phyloP scores from a whole-genome alignment of 2,329 filamentous ascomycete genomes.

The Calonectria pteridis region DNA sequence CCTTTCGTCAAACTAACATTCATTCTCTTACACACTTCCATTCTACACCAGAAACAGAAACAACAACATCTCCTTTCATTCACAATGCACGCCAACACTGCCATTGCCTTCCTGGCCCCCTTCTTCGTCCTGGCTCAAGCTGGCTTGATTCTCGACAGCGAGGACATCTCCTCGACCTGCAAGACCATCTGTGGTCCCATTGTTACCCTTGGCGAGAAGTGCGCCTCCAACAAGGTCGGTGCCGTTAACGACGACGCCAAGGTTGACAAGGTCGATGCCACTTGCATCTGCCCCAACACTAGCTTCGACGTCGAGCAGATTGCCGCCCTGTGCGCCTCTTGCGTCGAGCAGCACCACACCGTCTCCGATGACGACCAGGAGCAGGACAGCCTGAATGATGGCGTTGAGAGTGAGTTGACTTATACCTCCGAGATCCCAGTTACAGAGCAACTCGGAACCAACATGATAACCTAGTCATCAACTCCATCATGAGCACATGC shows the following conservation, averaged over 20 bases:
- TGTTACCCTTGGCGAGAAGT: background rate
- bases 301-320: background rate
- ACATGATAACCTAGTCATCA: background rate
- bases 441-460: background rate
- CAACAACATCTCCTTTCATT: background rate
- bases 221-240: slow-evolving; percentile 4
- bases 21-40: background rate
- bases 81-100: slow-evolving; percentile 3
- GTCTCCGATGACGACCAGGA: background rate
- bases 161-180: background rate
- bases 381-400: background rate
- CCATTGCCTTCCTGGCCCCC: background rate
- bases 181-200: slow-evolving; percentile 3
- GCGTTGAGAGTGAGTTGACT: background rate
- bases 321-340: background rate
- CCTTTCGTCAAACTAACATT: background rate
- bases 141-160: slow-evolving; percentile 8
- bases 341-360: background rate
- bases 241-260: background rate
- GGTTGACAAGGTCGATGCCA: background rate
- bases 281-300: slow-evolving; percentile 4
- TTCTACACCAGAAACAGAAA: background rate
- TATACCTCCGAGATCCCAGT: background rate
- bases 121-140: background rate
- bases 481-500: slow-evolving; percentile 4